Evolutionary conservation across 2,329 filamentous ascomycete genomes (phyloP), one percentile per base, ranked within the genome.

Genomic region (Penicillium sp.): DNA sequence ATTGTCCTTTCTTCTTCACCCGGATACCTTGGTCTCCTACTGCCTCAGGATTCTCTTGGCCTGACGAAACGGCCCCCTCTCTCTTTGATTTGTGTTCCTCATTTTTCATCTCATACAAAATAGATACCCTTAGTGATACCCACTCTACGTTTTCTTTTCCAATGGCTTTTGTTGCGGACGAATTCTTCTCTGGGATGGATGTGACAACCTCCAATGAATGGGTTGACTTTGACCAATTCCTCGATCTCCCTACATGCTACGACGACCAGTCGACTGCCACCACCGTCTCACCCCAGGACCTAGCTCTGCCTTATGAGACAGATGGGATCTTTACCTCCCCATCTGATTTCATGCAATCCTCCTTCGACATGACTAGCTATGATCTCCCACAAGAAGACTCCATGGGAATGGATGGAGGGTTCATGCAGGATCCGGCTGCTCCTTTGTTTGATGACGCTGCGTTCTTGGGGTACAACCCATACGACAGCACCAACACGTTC

Each of bases 171-270:
- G 26, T 64, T 47, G 52, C 62, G 18, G 64, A 71, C 38, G 64
- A 66, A 53, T 64, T 65, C 52, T 64, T 70, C 48, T 63, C 55
- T 37, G 58, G 60, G 29, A 61, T 64, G 50, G 66, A 66, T 38
- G 59, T 54, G 13, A 35, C 39, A 29, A 61, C 53, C 37, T 53
- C 61, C 34, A 61, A 70, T 38, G 70, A 73, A 46, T 69, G 65
- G 62, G 58, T 70, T 35, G 70, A 73, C 58, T 72, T 73, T 51
- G 70, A 72, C 48, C 65, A 69, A 58, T 69, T 69, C 52, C 67
- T 74, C 52, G 65, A 73, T 43, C 62, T 72, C 18, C 59, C 65
- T 20, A 53, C 65, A 14, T 64, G 55, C 20, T 68, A 69, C 56
- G 69, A 68, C 26, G 67, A 66, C 46, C 64, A 69, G 56, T 63